These are phyloP conservation scores for Nakataea oryzae DNA, from an alignment of 2,329 filamentous ascomycete genomes.

Conservation along the genomic window DNA sequence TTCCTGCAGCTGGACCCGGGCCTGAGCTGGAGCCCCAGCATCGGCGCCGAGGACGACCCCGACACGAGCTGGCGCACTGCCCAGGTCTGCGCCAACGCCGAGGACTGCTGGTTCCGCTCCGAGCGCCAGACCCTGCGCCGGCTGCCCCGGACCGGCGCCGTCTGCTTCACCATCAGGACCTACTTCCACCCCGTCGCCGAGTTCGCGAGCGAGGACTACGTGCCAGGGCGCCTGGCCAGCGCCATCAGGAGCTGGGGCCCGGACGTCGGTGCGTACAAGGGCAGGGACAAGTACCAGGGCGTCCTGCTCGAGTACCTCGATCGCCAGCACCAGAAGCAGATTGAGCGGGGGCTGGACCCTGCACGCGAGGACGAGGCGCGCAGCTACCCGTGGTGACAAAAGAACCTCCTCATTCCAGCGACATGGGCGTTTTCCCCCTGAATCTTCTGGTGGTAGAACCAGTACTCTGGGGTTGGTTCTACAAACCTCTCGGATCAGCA, in stretches of 20 bases:
- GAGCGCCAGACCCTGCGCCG: slow-evolving; percentile 63
- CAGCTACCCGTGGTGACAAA: slow-evolving; percentile 49
- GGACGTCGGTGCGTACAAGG: slow-evolving; percentile 69
- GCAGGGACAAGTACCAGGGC: slow-evolving; percentile 60
- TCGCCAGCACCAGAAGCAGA: slow-evolving; percentile 60
- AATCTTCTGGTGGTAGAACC: too few relatives aligned
- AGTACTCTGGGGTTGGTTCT: too few relatives aligned
- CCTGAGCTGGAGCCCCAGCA: slow-evolving; percentile 66
- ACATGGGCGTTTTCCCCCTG: too few relatives aligned
- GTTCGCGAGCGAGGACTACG: slow-evolving; percentile 60
- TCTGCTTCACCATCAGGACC: slow-evolving; percentile 69
- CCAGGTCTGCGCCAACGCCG: slow-evolving; percentile 60
- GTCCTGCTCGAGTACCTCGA: slow-evolving; percentile 72
- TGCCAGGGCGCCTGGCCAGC: slow-evolving; percentile 68
- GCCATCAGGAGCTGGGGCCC: slow-evolving; percentile 74
- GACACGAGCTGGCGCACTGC: slow-evolving; percentile 65
- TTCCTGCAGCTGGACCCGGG: slow-evolving; percentile 79
- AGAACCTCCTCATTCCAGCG: background rate
- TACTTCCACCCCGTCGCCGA: slow-evolving; percentile 66
- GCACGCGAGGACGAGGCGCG: slow-evolving; percentile 48
- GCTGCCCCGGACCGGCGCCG: slow-evolving; percentile 43
- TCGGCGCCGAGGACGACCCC: slow-evolving; percentile 59
- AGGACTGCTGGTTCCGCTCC: slow-evolving; percentile 67
- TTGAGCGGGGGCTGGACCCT: slow-evolving; percentile 54
- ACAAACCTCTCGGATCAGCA: too few relatives aligned